Evolutionary conservation across 164 flowering plant species (phyloP), one percentile per base, ranked within the genome.

Genomic region (Tetracentron sinense): DNA sequence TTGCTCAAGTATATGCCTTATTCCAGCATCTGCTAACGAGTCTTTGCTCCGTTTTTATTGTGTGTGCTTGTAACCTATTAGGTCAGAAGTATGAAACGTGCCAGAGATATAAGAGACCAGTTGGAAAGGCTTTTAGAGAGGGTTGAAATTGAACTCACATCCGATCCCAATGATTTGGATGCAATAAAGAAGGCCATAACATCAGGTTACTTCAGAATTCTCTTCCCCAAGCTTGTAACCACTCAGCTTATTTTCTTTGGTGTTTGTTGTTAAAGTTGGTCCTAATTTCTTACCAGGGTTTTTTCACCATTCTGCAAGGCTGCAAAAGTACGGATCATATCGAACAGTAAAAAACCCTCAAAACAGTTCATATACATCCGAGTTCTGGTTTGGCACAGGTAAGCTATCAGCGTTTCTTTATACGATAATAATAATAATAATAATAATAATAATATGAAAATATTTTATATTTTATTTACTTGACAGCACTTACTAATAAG

Each of bases 51-150:
- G 12, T 26, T 23, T 6, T 30, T 47, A 23, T 65, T 6, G 11
- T 21, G 22, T 62, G 33, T 66, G 49, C 26, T 63, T 49, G 54
- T 29, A 15, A 50, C 38, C 21, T 74, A 69, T 53, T 61, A 91
- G 97, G 96, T 90, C 16, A 82, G 93, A 74, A 94, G 96, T 76
- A 92, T 95, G 99, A 95, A 95, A 69, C 88, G 95, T 53, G 98
- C 99, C 2, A 79, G 98, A 75, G 97, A 90, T 66, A 84, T 90
- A 12, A 76, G 97, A 62, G 97, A 95, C 62, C 98, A 95, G 60
- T 71, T 95, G 78, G 96, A 88, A 77, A 97, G 97, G 31, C 83
- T 95, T 5, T 64, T 92, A 66, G 98, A 92, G 75, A 82, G 98
- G 63, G 97, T 92, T 60, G 99, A 88, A 64, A 90, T 95, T 62